These are phyloP conservation scores for Trichophyton rubrum DNA, from an alignment of 2,329 filamentous ascomycete species.

Conservation along the genomic window DNA sequence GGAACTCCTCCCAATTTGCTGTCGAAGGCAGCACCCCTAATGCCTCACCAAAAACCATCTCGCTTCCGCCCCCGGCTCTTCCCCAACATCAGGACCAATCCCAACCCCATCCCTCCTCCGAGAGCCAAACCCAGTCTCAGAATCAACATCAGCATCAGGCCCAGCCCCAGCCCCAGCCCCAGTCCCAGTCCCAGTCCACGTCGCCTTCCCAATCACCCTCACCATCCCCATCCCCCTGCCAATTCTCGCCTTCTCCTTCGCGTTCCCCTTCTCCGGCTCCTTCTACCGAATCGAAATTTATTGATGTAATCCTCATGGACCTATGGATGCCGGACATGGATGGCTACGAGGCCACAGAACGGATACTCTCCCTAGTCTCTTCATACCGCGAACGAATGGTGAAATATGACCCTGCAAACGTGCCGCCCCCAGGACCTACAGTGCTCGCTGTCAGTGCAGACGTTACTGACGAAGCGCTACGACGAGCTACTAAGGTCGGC, in stretches of 20 bases:
- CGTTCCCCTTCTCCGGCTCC: not conserved
- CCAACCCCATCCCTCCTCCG: not conserved
- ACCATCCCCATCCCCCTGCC: not conserved
- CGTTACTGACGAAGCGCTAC: slow-evolving; percentile 51
- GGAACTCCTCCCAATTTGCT: not conserved
- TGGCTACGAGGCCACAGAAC: slow-evolving; percentile 55
- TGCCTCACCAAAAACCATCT: not conserved
- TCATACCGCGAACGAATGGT: slow-evolving; percentile 21
- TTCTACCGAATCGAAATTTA: slow-evolving; percentile 23
- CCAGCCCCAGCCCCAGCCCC: not conserved
- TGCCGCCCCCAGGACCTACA: slow-evolving; percentile 27
- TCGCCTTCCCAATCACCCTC: not conserved
- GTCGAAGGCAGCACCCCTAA: not conserved
- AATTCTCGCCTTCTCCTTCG: not conserved
- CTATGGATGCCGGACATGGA: slow-evolving; percentile 67
- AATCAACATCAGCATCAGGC: not conserved
- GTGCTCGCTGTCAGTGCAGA: slow-evolving; percentile 55
- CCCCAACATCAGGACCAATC: not conserved
- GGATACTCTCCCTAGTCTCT: slow-evolving; percentile 46
- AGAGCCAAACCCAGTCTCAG: not conserved
- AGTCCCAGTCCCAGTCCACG: not conserved
- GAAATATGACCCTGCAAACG: not conserved
- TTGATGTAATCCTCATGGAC: slow-evolving; percentile 60
- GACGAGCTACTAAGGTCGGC: slow-evolving; percentile 47
- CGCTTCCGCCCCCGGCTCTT: not conserved